Conservation (phyloP, 768 basidiomycete species). For the Rhizopogon vinicolor region DNA sequence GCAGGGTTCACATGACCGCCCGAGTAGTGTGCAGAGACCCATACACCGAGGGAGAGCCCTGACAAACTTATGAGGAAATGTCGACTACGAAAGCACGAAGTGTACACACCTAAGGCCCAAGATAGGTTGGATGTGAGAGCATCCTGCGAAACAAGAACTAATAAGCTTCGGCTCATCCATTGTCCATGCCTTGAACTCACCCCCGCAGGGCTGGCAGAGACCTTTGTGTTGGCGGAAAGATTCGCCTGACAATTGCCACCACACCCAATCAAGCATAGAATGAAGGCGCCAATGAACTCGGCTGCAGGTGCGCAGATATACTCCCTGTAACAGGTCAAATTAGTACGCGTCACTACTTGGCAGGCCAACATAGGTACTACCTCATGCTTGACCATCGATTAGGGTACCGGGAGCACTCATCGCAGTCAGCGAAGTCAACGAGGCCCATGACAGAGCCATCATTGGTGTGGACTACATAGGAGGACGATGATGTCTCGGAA, state of each 20-base stretch:
- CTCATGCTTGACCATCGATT: conserved; percentile 46
- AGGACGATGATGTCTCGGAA: conserved; percentile 16
- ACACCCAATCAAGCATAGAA: conserved; percentile 50
- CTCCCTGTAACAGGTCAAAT: conserved; percentile 21
- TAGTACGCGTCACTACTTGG: background rate
- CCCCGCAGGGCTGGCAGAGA: conserved; percentile 41
- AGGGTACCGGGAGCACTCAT: conserved; percentile 34
- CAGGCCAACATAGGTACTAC: conserved; percentile 25
- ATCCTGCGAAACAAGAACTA: conserved; percentile 24
- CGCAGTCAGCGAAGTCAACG: conserved; percentile 21
- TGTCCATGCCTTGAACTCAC: conserved; percentile 28
- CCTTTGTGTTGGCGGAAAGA: conserved; percentile 36
- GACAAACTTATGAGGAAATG: background rate
- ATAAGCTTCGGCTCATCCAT: background rate
- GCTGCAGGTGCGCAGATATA: conserved; percentile 47
- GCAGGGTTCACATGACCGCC: conserved; percentile 68
- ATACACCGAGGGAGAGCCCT: conserved; percentile 59
- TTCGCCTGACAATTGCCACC: conserved; percentile 51
- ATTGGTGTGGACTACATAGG: background rate
- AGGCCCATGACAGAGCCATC: background rate
- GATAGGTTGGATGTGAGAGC: conserved; percentile 48
- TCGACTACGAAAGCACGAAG: background rate
- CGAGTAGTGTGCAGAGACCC: conserved; percentile 58
- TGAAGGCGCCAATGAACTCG: conserved; percentile 49
- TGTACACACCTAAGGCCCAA: conserved; percentile 44